These are phyloP conservation scores for Datura wrightii DNA, from an alignment of 257 asterid species.

Conservation along the genomic window DNA sequence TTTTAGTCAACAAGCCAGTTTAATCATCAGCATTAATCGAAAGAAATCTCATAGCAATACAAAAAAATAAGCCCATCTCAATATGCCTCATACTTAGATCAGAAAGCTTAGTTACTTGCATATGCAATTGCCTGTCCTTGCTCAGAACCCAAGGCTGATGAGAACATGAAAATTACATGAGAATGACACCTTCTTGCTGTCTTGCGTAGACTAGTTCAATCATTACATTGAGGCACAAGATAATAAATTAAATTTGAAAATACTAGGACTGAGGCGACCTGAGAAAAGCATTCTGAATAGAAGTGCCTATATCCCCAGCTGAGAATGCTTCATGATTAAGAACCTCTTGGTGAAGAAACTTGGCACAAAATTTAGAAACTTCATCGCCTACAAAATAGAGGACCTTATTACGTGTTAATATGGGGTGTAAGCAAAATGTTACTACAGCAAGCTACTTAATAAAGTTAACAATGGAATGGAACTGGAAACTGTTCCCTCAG, in stretches of 20 bases:
- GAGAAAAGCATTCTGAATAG: constrained; percentile 76
- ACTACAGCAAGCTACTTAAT: constrained; percentile 8
- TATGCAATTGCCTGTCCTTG: constrained; percentile 33
- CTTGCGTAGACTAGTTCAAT: constrained; percentile 28
- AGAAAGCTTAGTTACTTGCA: not conserved
- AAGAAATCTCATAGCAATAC: not conserved
- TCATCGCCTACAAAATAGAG: constrained; percentile 64
- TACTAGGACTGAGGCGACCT: constrained; percentile 57
- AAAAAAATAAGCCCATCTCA: not conserved
- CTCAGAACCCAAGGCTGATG: constrained; percentile 36
- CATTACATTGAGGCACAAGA: constrained; percentile 31
- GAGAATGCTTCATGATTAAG: constrained; percentile 72
- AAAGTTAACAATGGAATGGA: not conserved
- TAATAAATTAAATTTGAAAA: constrained; percentile 35
- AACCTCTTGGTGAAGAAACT: constrained; percentile 87
- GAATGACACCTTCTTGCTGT: constrained; percentile 30
- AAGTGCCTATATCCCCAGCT: constrained; percentile 71
- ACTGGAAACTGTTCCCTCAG: not conserved
- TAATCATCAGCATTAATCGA: not conserved
- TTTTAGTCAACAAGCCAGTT: not conserved
- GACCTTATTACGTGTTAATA: constrained; percentile 1
- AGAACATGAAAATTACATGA: constrained; percentile 35
- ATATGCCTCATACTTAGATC: constrained; percentile 22
- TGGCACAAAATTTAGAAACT: constrained; percentile 93
- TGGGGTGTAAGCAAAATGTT: constrained; percentile 21